Evolutionary conservation across 768 basidiomycete species (phyloP).

Genomic region (Lanmaoa pseudosensibilis): DNA sequence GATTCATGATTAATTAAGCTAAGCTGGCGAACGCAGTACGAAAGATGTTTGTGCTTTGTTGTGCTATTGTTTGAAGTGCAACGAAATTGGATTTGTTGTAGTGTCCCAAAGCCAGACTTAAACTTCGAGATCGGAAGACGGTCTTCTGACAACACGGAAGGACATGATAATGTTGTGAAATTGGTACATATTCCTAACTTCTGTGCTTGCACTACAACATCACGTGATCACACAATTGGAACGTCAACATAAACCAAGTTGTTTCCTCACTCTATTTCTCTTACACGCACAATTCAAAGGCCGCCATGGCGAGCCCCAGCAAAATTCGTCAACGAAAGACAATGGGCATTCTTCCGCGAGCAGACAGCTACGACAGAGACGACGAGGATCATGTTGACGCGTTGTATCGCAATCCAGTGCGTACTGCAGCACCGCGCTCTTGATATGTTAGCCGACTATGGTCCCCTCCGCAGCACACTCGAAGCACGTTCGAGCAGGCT

Average conservation of each 20-base stretch:
- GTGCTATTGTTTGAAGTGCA: not conserved
- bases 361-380: conserved; percentile 35
- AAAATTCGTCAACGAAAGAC: conserved; percentile 34
- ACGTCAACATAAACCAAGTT: not conserved
- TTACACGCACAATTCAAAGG: conserved; percentile 3
- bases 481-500: conserved; percentile 59
- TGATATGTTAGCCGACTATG: conserved; percentile 14
- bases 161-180: too few species aligned
- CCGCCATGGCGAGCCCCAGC: conserved; percentile 34
- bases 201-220: not conserved
- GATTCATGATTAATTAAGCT: conserved; percentile 47
- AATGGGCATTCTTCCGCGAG: conserved; percentile 14
- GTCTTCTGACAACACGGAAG: too few species aligned
- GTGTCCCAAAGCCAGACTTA: too few species aligned
- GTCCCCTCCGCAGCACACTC: conserved; percentile 45
- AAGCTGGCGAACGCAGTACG: not conserved
- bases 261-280: not conserved
- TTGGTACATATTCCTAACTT: too few species aligned
- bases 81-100: too few species aligned
- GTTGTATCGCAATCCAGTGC: conserved; percentile 50
- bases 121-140: too few species aligned
- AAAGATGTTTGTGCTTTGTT: not conserved
- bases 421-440: conserved; percentile 15
- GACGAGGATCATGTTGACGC: conserved; percentile 55
- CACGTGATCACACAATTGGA: conserved; percentile 24